phyloP scores from a whole-genome alignment of 176 grass and related monocot species.

The Alopecurus myosuroides region DNA sequence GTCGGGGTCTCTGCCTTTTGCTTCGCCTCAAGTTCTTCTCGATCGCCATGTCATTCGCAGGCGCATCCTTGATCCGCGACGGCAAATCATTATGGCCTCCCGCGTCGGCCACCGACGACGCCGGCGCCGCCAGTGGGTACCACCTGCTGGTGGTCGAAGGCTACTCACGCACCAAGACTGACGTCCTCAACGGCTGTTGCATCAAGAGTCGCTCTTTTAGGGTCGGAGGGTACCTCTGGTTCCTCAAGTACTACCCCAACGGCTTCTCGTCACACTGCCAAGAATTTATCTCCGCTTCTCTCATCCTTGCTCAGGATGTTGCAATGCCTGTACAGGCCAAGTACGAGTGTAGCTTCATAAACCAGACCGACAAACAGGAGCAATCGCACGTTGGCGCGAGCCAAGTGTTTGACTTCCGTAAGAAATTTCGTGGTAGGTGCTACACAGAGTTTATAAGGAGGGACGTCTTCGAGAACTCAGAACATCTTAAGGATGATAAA shows the following conservation, averaged over 20 bases:
- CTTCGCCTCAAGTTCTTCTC: too few relatives aligned
- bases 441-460: too few relatives aligned
- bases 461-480: too few relatives aligned
- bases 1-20: too few relatives aligned
- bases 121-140: neutral
- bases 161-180: neutral
- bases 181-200: neutral
- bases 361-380: neutral
- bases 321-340: neutral
- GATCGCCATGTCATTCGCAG: neutral
- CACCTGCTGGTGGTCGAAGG: neutral
- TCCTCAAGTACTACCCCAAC: neutral
- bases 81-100: neutral
- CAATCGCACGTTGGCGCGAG: neutral
- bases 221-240: neutral
- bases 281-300: neutral
- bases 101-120: neutral
- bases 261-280: neutral
- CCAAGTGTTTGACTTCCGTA: neutral
- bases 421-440: too few relatives aligned
- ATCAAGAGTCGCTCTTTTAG: neutral
- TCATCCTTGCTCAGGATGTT: neutral
- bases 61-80: neutral
- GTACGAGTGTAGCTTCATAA: neutral
- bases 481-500: too few relatives aligned